Evolutionary conservation across 2,329 filamentous ascomycete species (phyloP), one percentile per base, ranked within the genome.

Genomic region (Cladosporium sp.): DNA sequence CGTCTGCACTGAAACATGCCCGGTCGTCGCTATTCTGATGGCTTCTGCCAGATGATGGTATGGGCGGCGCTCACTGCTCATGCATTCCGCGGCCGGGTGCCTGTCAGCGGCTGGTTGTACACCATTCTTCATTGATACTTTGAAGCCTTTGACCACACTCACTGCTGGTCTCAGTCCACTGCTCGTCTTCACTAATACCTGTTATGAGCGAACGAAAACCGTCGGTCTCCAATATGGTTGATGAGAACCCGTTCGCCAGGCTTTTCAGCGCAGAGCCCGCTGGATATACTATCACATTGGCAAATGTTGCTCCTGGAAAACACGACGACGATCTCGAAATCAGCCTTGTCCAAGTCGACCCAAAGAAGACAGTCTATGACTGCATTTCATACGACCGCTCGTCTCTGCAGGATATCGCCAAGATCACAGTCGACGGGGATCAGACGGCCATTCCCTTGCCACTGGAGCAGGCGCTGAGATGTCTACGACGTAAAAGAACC

Each of bases 351-450:
- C 42, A 19, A 13, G 27, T 27, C 19, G 38, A 48, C 15, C 50
- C 43, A 13, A 27, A 7, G 9, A 48, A 17, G 2, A 34, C 43
- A 8, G 9, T 43, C 29, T 52, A 48, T 30, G 18, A 48, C 15
- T 52, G 50, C 44, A 43, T 52, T n/a, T 52, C 50, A 2, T 52
- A 52, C 38, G 50, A 52, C 15, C 50, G 50, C 38, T 52, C 50
- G 12, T 12, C 8, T 36, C 27, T 43, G 7, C 37, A 38, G 12
- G 38, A 30, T 2, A 48, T 9, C 5, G 15, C 19, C 24, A 37
- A 52, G 12, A 19, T 52, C 27, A 36, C 19, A n/a, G 37, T 52
- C 15, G 50, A 52, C 19, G 50, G 50, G 17, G 30, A 47, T 17
- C 43, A 36, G 13, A 41, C 29, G 15, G 13, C 50, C 13, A 48